phyloP scores from a whole-genome alignment of 306 rosid genomes.

The Dalbergia cultrata region DNA sequence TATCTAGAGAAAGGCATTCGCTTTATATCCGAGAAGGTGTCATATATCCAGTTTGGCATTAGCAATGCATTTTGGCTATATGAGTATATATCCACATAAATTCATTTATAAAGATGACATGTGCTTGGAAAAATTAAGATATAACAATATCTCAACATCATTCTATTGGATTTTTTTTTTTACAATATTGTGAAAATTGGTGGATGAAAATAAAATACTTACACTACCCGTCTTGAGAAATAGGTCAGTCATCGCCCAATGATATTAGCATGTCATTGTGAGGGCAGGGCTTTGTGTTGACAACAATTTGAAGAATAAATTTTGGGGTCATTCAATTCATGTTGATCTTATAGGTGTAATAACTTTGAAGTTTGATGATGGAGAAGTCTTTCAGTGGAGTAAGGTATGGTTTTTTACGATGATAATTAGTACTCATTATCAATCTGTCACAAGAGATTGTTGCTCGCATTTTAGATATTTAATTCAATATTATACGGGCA shows the following conservation, averaged over 20 bases:
- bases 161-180: neutral
- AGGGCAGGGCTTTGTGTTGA: constrained; percentile 81
- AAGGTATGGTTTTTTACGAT: constrained; percentile 55
- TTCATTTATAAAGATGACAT: neutral
- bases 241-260: constrained; percentile 90
- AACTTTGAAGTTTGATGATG: constrained; percentile 80
- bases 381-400: constrained; percentile 79
- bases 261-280: constrained; percentile 84
- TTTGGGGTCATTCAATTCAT: constrained; percentile 88
- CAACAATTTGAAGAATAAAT: constrained; percentile 78
- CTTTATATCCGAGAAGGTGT: neutral
- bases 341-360: constrained; percentile 79
- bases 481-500: constrained; percentile 43
- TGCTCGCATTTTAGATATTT: constrained; percentile 27
- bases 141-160: neutral
- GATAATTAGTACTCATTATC: neutral
- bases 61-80: neutral
- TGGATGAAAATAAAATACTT: constrained; percentile 5
- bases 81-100: neutral
- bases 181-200: constrained; percentile 1
- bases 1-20: neutral
- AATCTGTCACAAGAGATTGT: constrained; percentile 7
- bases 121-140: neutral
- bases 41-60: neutral
- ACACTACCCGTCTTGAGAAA: constrained; percentile 39